Base-by-base conservation (phyloP, 371 early-diverging fungal genomes). In the Quaeritorhiza haematococci region DNA sequence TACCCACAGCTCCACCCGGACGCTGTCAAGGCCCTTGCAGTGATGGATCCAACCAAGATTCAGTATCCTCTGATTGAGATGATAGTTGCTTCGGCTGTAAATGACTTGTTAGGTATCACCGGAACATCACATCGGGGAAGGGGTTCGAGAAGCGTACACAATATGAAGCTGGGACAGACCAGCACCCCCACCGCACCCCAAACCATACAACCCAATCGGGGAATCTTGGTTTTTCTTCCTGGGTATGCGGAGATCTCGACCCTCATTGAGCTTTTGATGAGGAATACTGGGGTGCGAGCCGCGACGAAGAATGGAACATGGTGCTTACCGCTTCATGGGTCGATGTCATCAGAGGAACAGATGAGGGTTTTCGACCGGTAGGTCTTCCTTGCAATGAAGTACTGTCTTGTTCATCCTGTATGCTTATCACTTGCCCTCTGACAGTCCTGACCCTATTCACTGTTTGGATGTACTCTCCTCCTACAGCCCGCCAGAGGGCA, bases 41-140 rank as follows among this genome's bases (percentile, higher is more conserved):
- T 10, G 33, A 64, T 71, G 60, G 68, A 74, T 57, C 29, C 58
- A 4, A 63, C 66, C 3, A 71, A 66, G 53, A 70, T 74, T 60
- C 74, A 74, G 44, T 74, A 74, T 48, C 74, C 74, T 15, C 55
- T 74, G 32, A 67, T 74, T 38, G 74, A 68, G 48, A 42, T 56
- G 41, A 48, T 74, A n/a, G 67, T 74, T 19, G 53, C 44, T 13
- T 62, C 61, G 63, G 68, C 66, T 49, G 32, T 66, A 8, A 53
- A 55, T 13, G 47, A 58, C 47, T 51, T 74, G 15, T n/a, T 67
- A 10, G 50, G 47, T 6, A 28, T n/a, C 32, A 13, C 47, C 15
- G 21, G 56, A 5, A 29, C 42, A 6, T 17, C n/a, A 19, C 13
- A 51, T 55, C 7, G 56, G 27, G 58, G 61, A 43, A 19, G 56